phyloP scores from a whole-genome alignment of 1,284 basidiomycete species.

The Puccinia hordei region DNA sequence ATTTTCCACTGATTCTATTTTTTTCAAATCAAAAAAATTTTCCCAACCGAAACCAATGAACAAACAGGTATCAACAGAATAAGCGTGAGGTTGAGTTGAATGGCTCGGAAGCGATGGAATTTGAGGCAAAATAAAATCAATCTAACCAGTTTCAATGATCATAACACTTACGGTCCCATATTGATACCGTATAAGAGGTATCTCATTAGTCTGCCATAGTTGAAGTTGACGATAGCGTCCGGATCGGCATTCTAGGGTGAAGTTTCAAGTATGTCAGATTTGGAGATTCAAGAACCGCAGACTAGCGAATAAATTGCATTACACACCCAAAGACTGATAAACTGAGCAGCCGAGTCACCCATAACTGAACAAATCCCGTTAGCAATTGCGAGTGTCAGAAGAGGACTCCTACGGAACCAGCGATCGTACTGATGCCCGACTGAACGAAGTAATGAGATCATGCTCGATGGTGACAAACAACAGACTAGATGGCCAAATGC shows the following conservation, averaged over 20 bases:
- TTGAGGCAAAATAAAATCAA: slow-evolving; percentile 17
- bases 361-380: slow-evolving; percentile 37
- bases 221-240: not conserved
- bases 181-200: slow-evolving; percentile 43
- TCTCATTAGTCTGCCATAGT: slow-evolving; percentile 23
- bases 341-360: slow-evolving; percentile 36
- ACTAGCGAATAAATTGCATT: not conserved
- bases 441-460: slow-evolving; percentile 30
- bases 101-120: slow-evolving; percentile 1
- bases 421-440: slow-evolving; percentile 37
- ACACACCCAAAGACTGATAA: slow-evolving; percentile 30
- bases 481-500: not conserved
- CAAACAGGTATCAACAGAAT: not conserved
- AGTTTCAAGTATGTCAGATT: not conserved
- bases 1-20: slow-evolving; percentile 35
- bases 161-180: slow-evolving; percentile 47
- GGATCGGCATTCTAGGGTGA: slow-evolving; percentile 10
- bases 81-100: slow-evolving; percentile 7
- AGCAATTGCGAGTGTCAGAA: slow-evolving; percentile 26
- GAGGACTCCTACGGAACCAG: slow-evolving; percentile 35
- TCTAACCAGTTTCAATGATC: slow-evolving; percentile 30
- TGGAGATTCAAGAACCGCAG: not conserved
- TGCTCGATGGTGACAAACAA: slow-evolving; percentile 13
- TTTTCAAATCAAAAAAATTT: not conserved
- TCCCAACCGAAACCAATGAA: not conserved